Conservation (phyloP, 495 filamentous ascomycete genomes). For the Neurospora discreta region DNA sequence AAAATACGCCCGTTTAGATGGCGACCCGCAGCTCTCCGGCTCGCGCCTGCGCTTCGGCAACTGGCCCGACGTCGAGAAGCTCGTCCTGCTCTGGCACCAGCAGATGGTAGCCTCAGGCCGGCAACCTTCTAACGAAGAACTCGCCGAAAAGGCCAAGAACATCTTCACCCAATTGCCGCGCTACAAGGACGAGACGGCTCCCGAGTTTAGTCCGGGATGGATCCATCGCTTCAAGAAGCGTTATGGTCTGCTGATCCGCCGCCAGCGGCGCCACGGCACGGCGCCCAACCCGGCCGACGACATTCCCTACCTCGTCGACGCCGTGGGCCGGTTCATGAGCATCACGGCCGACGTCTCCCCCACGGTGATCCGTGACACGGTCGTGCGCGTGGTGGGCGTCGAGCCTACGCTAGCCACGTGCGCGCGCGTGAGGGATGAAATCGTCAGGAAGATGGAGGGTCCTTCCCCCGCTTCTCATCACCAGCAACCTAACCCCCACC, state of each 20-base stretch:
- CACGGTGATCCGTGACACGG: slow-evolving; percentile 33
- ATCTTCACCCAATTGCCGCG: slow-evolving; percentile 38
- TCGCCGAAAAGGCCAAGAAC: slow-evolving; percentile 39
- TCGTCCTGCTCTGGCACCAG: slow-evolving; percentile 41
- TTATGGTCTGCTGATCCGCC: slow-evolving; percentile 37
- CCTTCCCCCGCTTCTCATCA: slow-evolving; percentile 6
- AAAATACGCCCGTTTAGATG: slow-evolving; percentile 43
- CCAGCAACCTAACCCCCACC: slow-evolving; percentile 10
- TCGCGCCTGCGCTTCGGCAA: slow-evolving; percentile 42
- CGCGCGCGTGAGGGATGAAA: slow-evolving; percentile 39
- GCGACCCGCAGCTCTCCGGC: slow-evolving; percentile 38
- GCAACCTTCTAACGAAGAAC: slow-evolving; percentile 40
- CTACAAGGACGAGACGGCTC: slow-evolving; percentile 37
- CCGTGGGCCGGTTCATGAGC: slow-evolving; percentile 37
- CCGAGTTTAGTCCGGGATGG: slow-evolving; percentile 44
- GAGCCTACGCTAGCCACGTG: slow-evolving; percentile 35
- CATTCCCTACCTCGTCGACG: slow-evolving; percentile 37
- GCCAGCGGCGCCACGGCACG: slow-evolving; percentile 34
- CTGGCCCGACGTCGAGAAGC: slow-evolving; percentile 45
- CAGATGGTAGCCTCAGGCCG: slow-evolving; percentile 32
- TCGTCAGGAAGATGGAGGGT: slow-evolving; percentile 31
- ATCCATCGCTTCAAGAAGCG: slow-evolving; percentile 45
- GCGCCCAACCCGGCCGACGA: slow-evolving; percentile 33
- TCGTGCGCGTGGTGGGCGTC: slow-evolving; percentile 35
- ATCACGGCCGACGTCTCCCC: slow-evolving; percentile 35